phyloP scores from a whole-genome alignment of 306 rosid species.

The Rubus idaeus region DNA sequence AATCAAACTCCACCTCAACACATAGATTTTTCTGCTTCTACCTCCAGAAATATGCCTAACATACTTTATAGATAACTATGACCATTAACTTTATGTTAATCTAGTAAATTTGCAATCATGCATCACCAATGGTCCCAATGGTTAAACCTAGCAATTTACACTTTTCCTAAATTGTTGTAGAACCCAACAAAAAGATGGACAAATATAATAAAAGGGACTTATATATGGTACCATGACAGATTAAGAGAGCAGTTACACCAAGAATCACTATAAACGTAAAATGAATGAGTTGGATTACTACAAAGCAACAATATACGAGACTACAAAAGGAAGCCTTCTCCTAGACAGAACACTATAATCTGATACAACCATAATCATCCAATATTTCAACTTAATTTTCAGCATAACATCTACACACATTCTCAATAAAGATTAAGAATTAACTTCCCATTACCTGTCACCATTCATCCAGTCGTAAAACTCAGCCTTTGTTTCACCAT shows the following conservation, averaged over 20 bases:
- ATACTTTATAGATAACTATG: not conserved
- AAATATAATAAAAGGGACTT: not conserved
- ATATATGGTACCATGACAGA: not conserved
- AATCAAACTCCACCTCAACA: not conserved
- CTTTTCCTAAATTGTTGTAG: not conserved
- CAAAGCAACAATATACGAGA: not conserved
- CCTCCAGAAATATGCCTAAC: not conserved
- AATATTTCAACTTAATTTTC: conserved; percentile 20
- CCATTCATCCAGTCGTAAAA: not conserved
- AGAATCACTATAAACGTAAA: not conserved
- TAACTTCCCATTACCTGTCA: conserved; percentile 14
- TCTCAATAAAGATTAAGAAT: not conserved
- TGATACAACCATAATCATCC: conserved; percentile 10
- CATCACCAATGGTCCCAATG: not conserved
- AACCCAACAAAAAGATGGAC: not conserved
- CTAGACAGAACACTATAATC: conserved; percentile 11
- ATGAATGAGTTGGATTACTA: not conserved
- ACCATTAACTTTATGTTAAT: not conserved
- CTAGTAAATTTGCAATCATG: not conserved
- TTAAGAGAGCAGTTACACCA: not conserved
- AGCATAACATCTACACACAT: conserved; percentile 22
- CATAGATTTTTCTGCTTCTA: not conserved
- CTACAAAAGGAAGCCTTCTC: not conserved
- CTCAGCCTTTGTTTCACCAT: not conserved
- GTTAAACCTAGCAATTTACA: not conserved